phyloP scores from a whole-genome alignment of 805 yeast species.

The Starmerella vitae region DNA sequence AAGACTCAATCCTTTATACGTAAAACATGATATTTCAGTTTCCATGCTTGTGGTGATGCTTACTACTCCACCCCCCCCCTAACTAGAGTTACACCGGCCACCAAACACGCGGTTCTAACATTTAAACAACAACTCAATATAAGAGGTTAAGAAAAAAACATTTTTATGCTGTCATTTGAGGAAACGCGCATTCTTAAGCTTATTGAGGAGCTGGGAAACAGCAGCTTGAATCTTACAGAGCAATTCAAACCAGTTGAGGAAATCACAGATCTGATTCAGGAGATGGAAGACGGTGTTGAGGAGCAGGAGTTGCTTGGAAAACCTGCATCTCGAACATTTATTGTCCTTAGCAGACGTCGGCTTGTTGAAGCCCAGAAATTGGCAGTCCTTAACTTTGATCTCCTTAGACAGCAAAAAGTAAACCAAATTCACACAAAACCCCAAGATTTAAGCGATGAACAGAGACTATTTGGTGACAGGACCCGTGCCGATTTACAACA shows the following conservation, averaged over 20 bases:
- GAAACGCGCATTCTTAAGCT: conserved; percentile 8
- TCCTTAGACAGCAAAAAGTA: neutral
- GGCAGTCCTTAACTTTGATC: conserved; percentile 5
- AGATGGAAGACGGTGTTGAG: conserved; percentile 12
- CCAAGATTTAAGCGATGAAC: neutral
- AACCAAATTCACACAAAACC: neutral
- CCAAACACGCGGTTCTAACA: too few relatives aligned
- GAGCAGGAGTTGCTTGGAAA: conserved; percentile 6
- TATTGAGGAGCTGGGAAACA: conserved; percentile 6
- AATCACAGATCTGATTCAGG: conserved; percentile 10
- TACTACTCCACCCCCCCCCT: too few relatives aligned
- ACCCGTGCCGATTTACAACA: conserved; percentile 1
- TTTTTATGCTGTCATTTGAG: conserved; percentile 5
- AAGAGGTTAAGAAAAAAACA: too few relatives aligned
- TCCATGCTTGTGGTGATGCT: too few relatives aligned
- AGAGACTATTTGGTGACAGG: neutral
- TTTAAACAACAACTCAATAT: too few relatives aligned
- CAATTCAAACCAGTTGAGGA: conserved; percentile 4
- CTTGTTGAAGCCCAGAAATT: conserved; percentile 21
- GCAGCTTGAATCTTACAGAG: conserved; percentile 4
- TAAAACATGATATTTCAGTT: neutral
- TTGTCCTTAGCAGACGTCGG: conserved; percentile 9
- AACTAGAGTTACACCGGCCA: too few relatives aligned
- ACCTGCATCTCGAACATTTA: conserved; percentile 1
- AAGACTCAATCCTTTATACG: conserved; percentile 17